Percentiles rank a stretch among this genome's conserved stretches.
Conservation (phyloP, 208 protist genomes). For the Phytomonas sp. region DNA sequence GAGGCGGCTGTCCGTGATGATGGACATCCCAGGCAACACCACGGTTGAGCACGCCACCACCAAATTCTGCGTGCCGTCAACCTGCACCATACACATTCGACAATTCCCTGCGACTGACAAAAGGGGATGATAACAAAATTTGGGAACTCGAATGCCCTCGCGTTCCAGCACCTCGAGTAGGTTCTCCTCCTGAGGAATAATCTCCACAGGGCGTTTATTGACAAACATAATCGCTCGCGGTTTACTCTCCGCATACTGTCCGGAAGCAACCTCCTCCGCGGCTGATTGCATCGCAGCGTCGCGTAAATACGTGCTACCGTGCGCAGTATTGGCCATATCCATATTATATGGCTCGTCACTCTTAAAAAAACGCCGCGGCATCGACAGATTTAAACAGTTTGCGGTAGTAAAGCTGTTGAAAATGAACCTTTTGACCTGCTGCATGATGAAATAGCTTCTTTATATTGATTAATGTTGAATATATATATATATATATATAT, state of each 20-base stretch:
- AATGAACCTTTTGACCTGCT: background rate
- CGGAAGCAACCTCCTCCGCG: slow-evolving; percentile 62
- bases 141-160: slow-evolving; percentile 85
- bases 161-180: slow-evolving; percentile 85
- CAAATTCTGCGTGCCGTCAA: slow-evolving; percentile 93
- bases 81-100: slow-evolving; percentile 97
- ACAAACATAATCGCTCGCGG: slow-evolving; percentile 89
- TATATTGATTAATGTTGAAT: background rate
- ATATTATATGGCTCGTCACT: slow-evolving; percentile 67
- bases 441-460: background rate
- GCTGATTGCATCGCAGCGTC: slow-evolving; percentile 29
- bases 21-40: slow-evolving; percentile 91
- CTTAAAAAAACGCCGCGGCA: slow-evolving; percentile 40
- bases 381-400: slow-evolving; percentile 10
- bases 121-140: slow-evolving; percentile 90
- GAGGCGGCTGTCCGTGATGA: slow-evolving; percentile 92
- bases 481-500: slow-evolving; percentile 12
- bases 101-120: slow-evolving; percentile 96
- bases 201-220: slow-evolving; percentile 85
- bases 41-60: slow-evolving; percentile 95
- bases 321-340: slow-evolving; percentile 41
- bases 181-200: slow-evolving; percentile 89
- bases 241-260: slow-evolving; percentile 82
- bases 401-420: background rate
- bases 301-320: slow-evolving; percentile 55